phyloP scores from a whole-genome alignment of 2,329 filamentous ascomycete species.

The Raffaelea deltoideospora region DNA sequence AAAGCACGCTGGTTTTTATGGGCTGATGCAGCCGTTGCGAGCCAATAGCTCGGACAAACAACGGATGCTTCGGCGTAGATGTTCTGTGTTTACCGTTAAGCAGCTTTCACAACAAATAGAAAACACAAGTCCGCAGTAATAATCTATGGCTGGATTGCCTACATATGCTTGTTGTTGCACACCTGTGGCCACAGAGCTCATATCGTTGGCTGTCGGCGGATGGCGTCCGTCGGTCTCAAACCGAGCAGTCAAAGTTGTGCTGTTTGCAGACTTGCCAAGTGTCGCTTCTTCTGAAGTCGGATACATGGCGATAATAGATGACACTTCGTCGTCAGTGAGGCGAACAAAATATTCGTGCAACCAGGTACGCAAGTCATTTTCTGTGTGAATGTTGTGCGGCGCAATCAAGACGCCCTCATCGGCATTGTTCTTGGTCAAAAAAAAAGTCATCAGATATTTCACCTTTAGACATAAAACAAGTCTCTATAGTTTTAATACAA shows the following conservation, averaged over 20 bases:
- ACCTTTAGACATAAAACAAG: no score
- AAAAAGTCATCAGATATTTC: neutral
- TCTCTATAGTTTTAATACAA: neutral
- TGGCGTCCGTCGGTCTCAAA: slow-evolving; percentile 20
- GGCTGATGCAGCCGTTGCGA: slow-evolving; percentile 25
- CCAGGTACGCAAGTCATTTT: slow-evolving; percentile 22
- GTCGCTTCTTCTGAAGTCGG: no score
- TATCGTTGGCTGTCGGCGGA: slow-evolving; percentile 11
- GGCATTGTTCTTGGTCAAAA: slow-evolving; percentile 22
- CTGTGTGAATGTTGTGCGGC: slow-evolving; percentile 25
- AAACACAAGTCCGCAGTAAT: neutral
- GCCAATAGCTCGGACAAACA: slow-evolving; percentile 38
- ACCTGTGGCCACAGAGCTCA: slow-evolving; percentile 22
- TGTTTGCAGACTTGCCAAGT: neutral
- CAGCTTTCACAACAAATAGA: neutral
- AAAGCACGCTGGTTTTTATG: slow-evolving; percentile 14
- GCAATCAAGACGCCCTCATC: slow-evolving; percentile 33
- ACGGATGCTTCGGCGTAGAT: slow-evolving; percentile 37
- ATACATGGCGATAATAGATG: neutral
- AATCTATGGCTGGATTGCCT: neutral
- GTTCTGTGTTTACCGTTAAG: slow-evolving; percentile 12
- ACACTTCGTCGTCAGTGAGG: neutral
- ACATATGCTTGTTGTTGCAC: slow-evolving; percentile 31
- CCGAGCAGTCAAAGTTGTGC: slow-evolving; percentile 2
- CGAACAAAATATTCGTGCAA: slow-evolving; percentile 23